Evolutionary conservation across 768 basidiomycete genomes (phyloP), one percentile per base, ranked within the genome.

Genomic region (Boletus sensibilis): DNA sequence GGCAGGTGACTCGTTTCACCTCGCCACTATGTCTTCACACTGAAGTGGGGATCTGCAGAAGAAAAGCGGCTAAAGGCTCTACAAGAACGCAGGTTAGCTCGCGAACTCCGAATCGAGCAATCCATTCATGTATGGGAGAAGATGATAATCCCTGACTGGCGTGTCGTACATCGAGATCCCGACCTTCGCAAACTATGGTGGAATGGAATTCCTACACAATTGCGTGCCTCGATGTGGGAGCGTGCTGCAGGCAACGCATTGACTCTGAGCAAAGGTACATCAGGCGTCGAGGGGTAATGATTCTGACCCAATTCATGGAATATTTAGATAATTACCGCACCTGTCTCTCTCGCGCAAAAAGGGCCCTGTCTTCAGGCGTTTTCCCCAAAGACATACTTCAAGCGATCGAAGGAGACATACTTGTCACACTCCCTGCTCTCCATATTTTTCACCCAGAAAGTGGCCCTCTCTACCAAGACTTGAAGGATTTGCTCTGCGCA

Each of bases 81-180:
- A 16, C 79, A 84, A 57, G 86, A 87, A 56, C 82, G 85, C 48
- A 81, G 86, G 35, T 61, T 82, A 27, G 77, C 78, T 14, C 82
- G 86, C 46, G 93, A 92, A 66, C 79, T 77, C 60, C 80, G 75
- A 44, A 80, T 89, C 21, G 90, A 92, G 61, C 83, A 87, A 37
- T 86, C 86, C 6, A 72, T 92, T 49, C 75, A 80, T 39, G 68
- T 81, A 9, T 95, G 94, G 94, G 88, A 94, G 68, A 82, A 79
- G 53, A 80, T 84, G 14, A 87, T 96, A 54, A 64, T 89, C 20
- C 91, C 92, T 0, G 89, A 95, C 68, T 95, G 92, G 91, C 83
- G 80, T 47, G 79, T 82, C 23, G 88, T 92, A 8, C 68, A 85
- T 67, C 83, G 80, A 62, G 84, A 90, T 58, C 77, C 86, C 0